These are phyloP conservation scores for Limnanthes douglasii DNA, from an alignment of 345 rosid genomes.

Conservation along the genomic window DNA sequence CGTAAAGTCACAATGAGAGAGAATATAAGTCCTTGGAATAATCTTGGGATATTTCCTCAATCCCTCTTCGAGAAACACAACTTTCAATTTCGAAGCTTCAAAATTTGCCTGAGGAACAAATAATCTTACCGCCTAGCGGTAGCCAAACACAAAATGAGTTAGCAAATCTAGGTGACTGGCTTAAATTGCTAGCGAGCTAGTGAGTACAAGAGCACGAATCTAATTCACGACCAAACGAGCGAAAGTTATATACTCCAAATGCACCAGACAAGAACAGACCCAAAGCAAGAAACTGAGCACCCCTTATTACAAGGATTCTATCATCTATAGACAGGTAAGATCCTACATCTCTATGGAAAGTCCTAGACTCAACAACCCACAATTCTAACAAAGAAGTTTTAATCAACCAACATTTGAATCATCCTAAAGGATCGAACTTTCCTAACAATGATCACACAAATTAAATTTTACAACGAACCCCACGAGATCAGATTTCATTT, in stretches of 20 bases:
- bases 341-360: no score
- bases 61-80: slow-evolving; percentile 27
- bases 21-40: slow-evolving; percentile 64
- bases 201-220: no score
- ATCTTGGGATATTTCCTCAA: slow-evolving; percentile 22
- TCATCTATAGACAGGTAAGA: no score
- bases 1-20: slow-evolving; percentile 89
- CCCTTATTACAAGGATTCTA: not conserved
- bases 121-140: slow-evolving; percentile 51
- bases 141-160: slow-evolving; percentile 6
- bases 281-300: not conserved
- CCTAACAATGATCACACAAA: not conserved
- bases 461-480: not conserved
- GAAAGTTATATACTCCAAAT: not conserved
- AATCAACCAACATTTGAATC: no score
- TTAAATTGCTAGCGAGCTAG: no score
- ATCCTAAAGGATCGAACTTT: not conserved
- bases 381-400: no score
- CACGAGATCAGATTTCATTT: not conserved
- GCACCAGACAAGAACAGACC: not conserved
- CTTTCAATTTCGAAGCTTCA: slow-evolving; percentile 74
- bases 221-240: not conserved
- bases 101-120: slow-evolving; percentile 77
- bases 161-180: no score
- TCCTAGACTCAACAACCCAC: no score